Evolutionary conservation across 2,329 filamentous ascomycete species (phyloP).

Genomic region (Calonectria pteridis): DNA sequence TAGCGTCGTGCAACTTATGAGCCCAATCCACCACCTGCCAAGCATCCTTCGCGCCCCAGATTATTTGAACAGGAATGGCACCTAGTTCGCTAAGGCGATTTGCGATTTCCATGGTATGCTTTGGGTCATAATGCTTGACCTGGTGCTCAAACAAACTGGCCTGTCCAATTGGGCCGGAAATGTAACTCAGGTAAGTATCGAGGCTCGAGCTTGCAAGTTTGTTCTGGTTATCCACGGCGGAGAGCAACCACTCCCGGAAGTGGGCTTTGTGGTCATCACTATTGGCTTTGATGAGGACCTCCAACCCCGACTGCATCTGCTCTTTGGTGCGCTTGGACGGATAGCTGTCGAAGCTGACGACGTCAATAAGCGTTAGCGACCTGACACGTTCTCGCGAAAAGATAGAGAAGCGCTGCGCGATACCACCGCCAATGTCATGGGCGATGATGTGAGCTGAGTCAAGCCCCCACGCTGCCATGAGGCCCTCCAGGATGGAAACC

Average conservation of each 20-base stretch:
- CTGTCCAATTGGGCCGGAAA: conserved; percentile 49
- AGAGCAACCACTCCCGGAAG: conserved; percentile 45
- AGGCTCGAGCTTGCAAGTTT: conserved; percentile 39
- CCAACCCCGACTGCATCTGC: conserved; percentile 47
- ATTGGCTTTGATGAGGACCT: conserved; percentile 40
- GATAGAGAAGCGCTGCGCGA: conserved; percentile 46
- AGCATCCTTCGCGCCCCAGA: conserved; percentile 48
- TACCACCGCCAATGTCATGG: conserved; percentile 49
- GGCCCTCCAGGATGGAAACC: conserved; percentile 44
- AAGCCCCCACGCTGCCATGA: conserved; percentile 45
- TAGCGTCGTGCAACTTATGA: conserved; percentile 44
- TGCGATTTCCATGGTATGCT: conserved; percentile 49
- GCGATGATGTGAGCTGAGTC: conserved; percentile 43
- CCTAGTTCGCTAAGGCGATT: conserved; percentile 39
- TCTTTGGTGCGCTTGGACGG: conserved; percentile 47
- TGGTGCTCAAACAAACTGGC: conserved; percentile 50
- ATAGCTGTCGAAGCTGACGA: conserved; percentile 51
- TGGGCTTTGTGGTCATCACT: conserved; percentile 40
- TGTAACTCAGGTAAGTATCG: conserved; percentile 45
- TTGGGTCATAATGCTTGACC: conserved; percentile 48
- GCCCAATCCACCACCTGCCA: conserved; percentile 50
- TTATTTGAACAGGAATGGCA: conserved; percentile 43
- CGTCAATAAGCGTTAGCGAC: conserved; percentile 47
- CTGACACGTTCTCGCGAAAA: conserved; percentile 38
- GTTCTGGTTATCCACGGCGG: conserved; percentile 35